Conservation (phyloP, 1,139 yeast genomes). For the Saccharomycopsis crataegensis region DNA sequence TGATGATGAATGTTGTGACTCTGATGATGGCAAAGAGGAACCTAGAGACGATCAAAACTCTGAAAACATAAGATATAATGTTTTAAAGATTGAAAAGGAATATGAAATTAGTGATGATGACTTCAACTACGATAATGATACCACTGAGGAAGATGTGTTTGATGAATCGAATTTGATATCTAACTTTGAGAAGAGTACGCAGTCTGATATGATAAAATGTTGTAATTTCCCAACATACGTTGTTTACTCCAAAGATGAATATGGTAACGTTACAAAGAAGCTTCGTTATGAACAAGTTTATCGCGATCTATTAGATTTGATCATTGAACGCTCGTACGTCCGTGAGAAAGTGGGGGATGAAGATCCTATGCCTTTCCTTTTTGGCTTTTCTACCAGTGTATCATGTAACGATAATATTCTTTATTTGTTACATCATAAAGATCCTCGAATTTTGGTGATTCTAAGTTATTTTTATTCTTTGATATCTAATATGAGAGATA, state of each 20-base stretch:
- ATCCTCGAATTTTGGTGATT: slow-evolving; percentile 7
- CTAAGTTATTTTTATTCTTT: slow-evolving; percentile 7
- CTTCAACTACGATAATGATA: background rate
- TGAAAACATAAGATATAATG: background rate
- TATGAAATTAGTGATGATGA: background rate
- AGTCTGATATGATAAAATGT: background rate
- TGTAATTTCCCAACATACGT: slow-evolving; percentile 5
- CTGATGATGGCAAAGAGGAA: background rate
- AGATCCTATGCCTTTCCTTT: slow-evolving; percentile 2
- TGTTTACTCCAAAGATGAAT: background rate
- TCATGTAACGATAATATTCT: slow-evolving; percentile 3
- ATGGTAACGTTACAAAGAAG: background rate
- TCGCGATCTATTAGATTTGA: background rate
- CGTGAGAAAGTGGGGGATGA: background rate
- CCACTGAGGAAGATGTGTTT: background rate
- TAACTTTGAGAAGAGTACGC: background rate
- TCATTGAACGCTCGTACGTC: background rate
- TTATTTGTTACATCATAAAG: slow-evolving; percentile 8
- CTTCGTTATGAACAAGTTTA: background rate
- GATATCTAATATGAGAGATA: background rate
- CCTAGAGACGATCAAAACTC: background rate
- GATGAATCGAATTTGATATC: background rate
- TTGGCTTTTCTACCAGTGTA: background rate
- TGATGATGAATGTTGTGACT: slow-evolving; percentile 5
- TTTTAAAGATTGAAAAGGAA: background rate